These are phyloP conservation scores for Penicillium verhagenii DNA, from an alignment of 495 filamentous ascomycete species.

Conservation along the genomic window DNA sequence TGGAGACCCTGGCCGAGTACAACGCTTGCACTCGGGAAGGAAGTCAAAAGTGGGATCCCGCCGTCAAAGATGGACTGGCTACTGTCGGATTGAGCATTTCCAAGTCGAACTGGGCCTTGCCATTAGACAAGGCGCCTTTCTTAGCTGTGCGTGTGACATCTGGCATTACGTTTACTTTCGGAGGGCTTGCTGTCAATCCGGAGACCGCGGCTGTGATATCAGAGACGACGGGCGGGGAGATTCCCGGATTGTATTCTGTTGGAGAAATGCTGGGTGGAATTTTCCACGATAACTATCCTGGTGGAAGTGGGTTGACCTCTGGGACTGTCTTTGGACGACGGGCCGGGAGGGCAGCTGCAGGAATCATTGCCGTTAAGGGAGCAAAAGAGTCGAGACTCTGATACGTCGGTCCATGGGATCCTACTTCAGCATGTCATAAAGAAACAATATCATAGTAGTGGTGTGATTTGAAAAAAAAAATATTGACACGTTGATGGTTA, in stretches of 20 bases:
- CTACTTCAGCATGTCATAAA: background rate
- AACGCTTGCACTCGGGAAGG: constrained; percentile 45
- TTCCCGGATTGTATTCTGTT: constrained; percentile 54
- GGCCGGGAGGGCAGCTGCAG: constrained; percentile 38
- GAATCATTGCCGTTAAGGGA: background rate
- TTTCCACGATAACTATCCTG: constrained; percentile 64
- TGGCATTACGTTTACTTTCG: constrained; percentile 67
- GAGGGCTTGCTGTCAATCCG: constrained; percentile 53
- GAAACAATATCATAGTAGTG: no score
- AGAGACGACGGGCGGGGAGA: constrained; percentile 33
- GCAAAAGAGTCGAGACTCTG: background rate
- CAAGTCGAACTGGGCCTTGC: constrained; percentile 65
- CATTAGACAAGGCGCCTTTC: constrained; percentile 55
- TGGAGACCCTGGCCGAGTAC: constrained; percentile 49
- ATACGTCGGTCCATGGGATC: background rate
- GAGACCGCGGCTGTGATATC: constrained; percentile 48
- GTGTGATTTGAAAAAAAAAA: background rate
- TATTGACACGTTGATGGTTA: background rate
- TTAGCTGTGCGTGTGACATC: constrained; percentile 57
- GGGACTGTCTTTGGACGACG: constrained; percentile 56
- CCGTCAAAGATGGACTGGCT: constrained; percentile 54
- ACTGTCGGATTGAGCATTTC: constrained; percentile 44
- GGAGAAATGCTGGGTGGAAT: constrained; percentile 65
- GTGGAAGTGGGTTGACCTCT: constrained; percentile 60
- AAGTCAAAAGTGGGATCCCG: constrained; percentile 48